Evolutionary conservation across 202 grass and related monocot genomes (phyloP).

Genomic region (Carex sylvatica): DNA sequence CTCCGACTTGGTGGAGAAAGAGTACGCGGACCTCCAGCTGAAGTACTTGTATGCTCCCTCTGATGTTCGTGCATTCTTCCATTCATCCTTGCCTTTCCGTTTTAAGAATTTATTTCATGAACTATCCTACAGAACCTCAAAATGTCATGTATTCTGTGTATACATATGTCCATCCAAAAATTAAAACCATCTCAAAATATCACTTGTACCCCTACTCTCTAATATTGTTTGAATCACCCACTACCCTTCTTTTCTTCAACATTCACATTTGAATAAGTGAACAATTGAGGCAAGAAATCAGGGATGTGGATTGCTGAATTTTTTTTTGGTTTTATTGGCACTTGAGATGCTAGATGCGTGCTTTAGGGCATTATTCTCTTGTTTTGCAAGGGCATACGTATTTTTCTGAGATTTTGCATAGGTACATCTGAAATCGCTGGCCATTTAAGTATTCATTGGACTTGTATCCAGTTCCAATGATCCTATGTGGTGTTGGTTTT

Average conservation of each 20-base stretch:
- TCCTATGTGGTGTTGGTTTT: neutral
- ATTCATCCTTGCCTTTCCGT: neutral
- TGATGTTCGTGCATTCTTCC: constrained; percentile 11
- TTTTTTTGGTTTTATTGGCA: neutral
- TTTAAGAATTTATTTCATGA: neutral
- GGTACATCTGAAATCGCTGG: neutral
- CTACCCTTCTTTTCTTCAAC: neutral
- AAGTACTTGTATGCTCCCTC: constrained; percentile 57
- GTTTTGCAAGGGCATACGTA: neutral
- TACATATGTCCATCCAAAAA: neutral
- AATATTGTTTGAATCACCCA: neutral
- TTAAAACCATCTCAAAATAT: neutral
- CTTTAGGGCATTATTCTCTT: neutral
- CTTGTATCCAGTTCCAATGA: neutral
- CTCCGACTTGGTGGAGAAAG: constrained; percentile 60
- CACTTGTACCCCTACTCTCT: neutral
- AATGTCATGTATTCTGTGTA: neutral
- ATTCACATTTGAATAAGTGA: neutral
- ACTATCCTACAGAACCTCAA: neutral
- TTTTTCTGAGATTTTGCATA: neutral
- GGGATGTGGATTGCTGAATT: neutral
- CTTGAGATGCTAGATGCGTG: neutral
- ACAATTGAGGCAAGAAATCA: neutral
- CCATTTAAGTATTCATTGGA: neutral
- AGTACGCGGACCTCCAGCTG: constrained; percentile 87